These are phyloP conservation scores for Thalassiosira livingstoniorum DNA, from an alignment of 352 stramenopile species.

Conservation along the genomic window DNA sequence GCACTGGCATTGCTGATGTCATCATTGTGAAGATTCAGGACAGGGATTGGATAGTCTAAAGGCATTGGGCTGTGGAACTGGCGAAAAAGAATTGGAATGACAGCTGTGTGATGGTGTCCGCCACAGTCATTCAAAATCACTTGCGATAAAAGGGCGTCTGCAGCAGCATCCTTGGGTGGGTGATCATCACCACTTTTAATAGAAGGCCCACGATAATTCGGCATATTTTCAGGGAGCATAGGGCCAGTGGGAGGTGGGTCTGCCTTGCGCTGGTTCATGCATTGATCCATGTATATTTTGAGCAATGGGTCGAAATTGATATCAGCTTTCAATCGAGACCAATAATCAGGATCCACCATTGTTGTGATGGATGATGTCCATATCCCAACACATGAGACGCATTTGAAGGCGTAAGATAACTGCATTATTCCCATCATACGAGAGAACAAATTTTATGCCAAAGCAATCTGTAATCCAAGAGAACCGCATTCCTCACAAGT, in stretches of 20 bases:
- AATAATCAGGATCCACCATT: conserved; percentile 11
- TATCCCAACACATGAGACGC: conserved; percentile 16
- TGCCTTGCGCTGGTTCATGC: not conserved
- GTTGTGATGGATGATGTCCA: conserved; percentile 1
- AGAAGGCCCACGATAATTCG: not conserved
- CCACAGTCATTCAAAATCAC: too few species aligned
- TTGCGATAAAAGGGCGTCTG: too few species aligned
- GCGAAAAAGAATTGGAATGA: not conserved
- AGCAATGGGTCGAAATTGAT: not conserved
- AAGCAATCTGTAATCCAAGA: conserved; percentile 30
- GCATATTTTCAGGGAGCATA: not conserved
- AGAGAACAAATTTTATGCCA: conserved; percentile 28
- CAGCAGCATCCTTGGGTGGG: too few species aligned
- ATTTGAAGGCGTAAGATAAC: conserved; percentile 22
- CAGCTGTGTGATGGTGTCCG: too few species aligned
- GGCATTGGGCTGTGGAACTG: not conserved
- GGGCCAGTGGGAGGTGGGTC: not conserved
- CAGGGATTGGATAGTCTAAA: not conserved
- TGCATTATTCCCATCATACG: conserved; percentile 25
- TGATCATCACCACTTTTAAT: too few species aligned
- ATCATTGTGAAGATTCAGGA: not conserved
- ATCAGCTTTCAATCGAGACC: not conserved
- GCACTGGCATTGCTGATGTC: not conserved
- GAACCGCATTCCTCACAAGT: conserved; percentile 6
- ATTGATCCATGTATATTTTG: not conserved